These are phyloP conservation scores for Biscutella laevigata DNA, from an alignment of 441 rosid genomes.

Conservation along the genomic window DNA sequence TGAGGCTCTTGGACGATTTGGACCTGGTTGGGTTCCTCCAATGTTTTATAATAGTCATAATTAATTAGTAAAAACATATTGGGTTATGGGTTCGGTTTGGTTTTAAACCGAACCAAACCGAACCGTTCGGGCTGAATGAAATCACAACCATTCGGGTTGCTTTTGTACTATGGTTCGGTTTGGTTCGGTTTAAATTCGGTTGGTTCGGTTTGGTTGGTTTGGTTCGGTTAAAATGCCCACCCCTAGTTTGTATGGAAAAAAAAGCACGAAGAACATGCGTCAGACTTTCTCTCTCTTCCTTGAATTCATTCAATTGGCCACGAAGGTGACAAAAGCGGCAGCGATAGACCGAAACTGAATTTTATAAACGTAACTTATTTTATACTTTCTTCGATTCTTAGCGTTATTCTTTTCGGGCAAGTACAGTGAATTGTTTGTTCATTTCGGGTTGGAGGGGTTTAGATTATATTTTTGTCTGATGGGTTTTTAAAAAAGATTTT, in stretches of 20 bases:
- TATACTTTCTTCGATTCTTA: not conserved
- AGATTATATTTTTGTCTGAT: not conserved
- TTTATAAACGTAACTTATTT: not conserved
- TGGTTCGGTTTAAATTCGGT: no score
- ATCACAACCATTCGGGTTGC: not conserved
- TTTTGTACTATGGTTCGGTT: no score
- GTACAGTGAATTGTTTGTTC: not conserved
- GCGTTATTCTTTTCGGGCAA: not conserved
- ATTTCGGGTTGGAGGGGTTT: not conserved
- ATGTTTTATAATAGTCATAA: no score
- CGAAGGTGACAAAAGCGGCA: conserved; percentile 18
- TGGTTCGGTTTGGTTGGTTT: not conserved
- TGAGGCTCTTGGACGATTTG: not conserved
- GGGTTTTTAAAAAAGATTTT: not conserved
- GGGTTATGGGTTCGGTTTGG: no score
- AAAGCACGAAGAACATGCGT: conserved; percentile 29
- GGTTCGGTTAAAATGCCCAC: not conserved
- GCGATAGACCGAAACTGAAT: conserved; percentile 6
- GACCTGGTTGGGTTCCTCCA: conserved; percentile 3
- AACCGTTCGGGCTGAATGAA: no score
- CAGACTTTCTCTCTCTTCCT: conserved; percentile 30
- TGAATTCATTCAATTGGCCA: conserved; percentile 25
- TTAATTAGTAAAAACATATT: no score
- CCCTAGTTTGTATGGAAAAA: conserved; percentile 1
- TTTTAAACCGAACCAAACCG: no score